Conservation (phyloP, 2,329 filamentous ascomycete species). For the Talaromyces sp. region DNA sequence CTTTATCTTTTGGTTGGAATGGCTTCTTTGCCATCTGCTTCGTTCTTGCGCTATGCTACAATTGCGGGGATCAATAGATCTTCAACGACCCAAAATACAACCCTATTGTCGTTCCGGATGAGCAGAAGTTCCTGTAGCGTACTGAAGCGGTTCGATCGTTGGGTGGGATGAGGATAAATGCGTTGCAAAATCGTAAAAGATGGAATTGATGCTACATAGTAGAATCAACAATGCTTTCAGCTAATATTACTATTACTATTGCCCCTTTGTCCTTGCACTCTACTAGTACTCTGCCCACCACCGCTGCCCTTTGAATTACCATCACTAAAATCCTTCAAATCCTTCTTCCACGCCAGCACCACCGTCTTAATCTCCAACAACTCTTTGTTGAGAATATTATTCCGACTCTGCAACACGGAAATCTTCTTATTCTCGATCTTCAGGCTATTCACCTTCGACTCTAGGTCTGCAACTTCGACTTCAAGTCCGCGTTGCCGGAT, state of each 20-base stretch:
- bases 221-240: not conserved
- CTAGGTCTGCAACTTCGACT: constrained; percentile 17
- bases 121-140: too few relatives aligned
- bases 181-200: too few relatives aligned
- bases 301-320: not conserved
- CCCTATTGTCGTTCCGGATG: too few relatives aligned
- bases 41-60: too few relatives aligned
- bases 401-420: constrained; percentile 12
- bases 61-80: too few relatives aligned
- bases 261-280: not conserved
- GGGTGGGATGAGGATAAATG: too few relatives aligned
- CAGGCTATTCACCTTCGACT: constrained; percentile 13
- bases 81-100: too few relatives aligned
- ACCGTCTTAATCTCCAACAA: constrained; percentile 18
- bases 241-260: not conserved
- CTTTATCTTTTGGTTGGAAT: too few relatives aligned
- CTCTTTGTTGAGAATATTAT: constrained; percentile 17
- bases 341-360: constrained; percentile 16
- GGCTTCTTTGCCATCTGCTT: too few relatives aligned
- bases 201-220: too few relatives aligned
- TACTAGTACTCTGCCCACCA: not conserved
- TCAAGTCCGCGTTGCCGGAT: constrained; percentile 16
- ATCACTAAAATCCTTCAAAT: constrained; percentile 3
- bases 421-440: constrained; percentile 18
- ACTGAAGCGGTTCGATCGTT: too few relatives aligned